Percentiles rank a stretch among this genome's conserved stretches.
Evolutionary conservation across 192 early-diverging fungal genomes (phyloP).

Genomic region (Backusella morwellensis): DNA sequence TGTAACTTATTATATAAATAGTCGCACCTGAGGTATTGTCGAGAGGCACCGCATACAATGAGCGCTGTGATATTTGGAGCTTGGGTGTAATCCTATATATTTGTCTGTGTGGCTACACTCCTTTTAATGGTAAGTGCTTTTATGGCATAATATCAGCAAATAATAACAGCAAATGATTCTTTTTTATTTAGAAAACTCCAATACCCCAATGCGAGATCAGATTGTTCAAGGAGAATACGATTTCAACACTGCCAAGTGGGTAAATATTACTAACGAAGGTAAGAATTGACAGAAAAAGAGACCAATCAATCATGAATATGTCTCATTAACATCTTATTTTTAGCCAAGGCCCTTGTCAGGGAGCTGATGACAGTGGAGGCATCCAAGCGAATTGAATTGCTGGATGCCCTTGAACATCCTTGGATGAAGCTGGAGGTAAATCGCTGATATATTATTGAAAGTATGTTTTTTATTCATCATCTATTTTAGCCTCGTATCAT

Average conservation of each 20-base stretch:
- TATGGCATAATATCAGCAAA: neutral
- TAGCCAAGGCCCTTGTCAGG: slow-evolving; percentile 57
- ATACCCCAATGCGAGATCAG: slow-evolving; percentile 14
- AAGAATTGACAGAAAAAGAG: neutral
- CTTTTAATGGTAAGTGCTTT: slow-evolving; percentile 50
- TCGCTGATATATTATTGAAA: neutral
- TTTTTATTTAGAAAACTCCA: neutral
- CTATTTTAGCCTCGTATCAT: neutral
- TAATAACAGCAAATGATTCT: too few species aligned
- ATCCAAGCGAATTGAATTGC: slow-evolving; percentile 44
- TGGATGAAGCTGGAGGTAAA: slow-evolving; percentile 11
- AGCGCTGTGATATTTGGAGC: slow-evolving; percentile 82
- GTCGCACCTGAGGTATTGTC: slow-evolving; percentile 14
- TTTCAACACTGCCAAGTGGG: slow-evolving; percentile 83
- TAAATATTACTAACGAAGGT: slow-evolving; percentile 61
- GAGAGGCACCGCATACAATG: neutral
- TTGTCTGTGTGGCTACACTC: slow-evolving; percentile 87
- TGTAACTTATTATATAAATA: neutral
- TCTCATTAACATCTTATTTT: neutral
- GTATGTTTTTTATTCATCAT: neutral
- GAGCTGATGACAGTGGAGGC: slow-evolving; percentile 59
- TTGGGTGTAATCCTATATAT: slow-evolving; percentile 95
- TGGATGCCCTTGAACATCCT: neutral
- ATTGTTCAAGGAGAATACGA: slow-evolving; percentile 60
- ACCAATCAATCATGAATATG: too few species aligned